Evolutionary conservation across 176 grass and related monocot species (phyloP).

Genomic region (Ensete glaucum): DNA sequence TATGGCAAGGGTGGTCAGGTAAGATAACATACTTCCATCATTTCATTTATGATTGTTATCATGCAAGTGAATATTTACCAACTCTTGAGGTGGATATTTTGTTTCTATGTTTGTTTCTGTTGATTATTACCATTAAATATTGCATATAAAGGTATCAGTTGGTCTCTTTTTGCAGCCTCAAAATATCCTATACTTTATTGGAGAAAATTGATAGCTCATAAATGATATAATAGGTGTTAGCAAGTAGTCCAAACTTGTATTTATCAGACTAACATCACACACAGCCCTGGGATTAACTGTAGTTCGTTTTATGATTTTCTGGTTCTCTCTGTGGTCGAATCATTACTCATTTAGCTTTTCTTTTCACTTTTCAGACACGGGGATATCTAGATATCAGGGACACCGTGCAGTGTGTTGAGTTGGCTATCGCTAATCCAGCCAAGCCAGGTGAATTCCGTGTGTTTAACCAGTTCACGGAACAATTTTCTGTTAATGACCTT

Average conservation of each 20-base stretch:
- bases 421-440: conserved; percentile 84
- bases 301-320: too few relatives aligned
- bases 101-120: too few relatives aligned
- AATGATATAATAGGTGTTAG: too few relatives aligned
- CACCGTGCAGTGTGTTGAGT: conserved; percentile 78
- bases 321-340: neutral
- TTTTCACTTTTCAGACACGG: conserved; percentile 44
- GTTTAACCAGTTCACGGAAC: conserved; percentile 95
- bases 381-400: conserved; percentile 96
- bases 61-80: neutral
- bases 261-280: too few relatives aligned
- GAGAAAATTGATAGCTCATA: too few relatives aligned
- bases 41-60: neutral
- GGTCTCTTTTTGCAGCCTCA: too few relatives aligned
- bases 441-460: conserved; percentile 85
- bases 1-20: conserved; percentile 96
- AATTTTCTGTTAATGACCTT: conserved; percentile 83
- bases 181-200: too few relatives aligned
- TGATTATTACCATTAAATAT: too few relatives aligned
- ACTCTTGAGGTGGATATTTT: neutral
- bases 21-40: neutral
- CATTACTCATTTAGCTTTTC: neutral
- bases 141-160: too few relatives aligned
- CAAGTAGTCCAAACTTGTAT: too few relatives aligned
- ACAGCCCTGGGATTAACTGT: too few relatives aligned